Evolutionary conservation across 371 early-diverging fungal genomes (phyloP), one percentile per base, ranked within the genome.

Genomic region (Blastocladiella emersonii): DNA sequence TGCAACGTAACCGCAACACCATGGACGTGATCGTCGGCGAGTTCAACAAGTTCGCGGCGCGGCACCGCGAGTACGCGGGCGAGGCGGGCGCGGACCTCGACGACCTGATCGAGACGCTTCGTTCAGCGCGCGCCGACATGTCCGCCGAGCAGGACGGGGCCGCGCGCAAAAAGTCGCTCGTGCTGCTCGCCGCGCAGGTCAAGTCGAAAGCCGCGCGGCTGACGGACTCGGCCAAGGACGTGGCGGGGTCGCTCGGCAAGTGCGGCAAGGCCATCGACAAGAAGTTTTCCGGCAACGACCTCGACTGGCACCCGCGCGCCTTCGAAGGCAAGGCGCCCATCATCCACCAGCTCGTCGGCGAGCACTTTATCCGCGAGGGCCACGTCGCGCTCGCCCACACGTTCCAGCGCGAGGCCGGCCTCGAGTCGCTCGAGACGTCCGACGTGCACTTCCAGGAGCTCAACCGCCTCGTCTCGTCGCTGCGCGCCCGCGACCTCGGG

Each of bases 331-430:
- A 87, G 67, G 77, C 79, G 12, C 66, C 73, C 6, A 65, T 82
- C 34, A 65, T 93, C 41, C 69, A 76, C 48, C 75, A 74, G 34
- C 75, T 87, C 13, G 68, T 93, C 27, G 82, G 83, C 7, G 63
- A 76, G 64, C 93, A 93, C 63, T 88, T 94, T 67, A 78, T 93
- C 39, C 79, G 93, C n/a, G 85, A 92, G 70, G 95, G 95, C 25
- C 78, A 87, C 48, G 93, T 90, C 69, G 84, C 80, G 25, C 67
- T 89, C 25, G 89, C 82, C 30, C 79, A 85, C 34, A 67, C 75
- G 15, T 85, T 87, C 64, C 72, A 63, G 67, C 78, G 69, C 76
- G 81, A 83, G 45, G 71, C 76, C 10, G 65, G 66, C 23, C 48
- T 80, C 56, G 64, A 68, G n/a, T 56, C 76, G 41, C 73, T 75